These are phyloP conservation scores for Skeletonema marinoi DNA, from an alignment of 108 stramenopile genomes.

Conservation along the genomic window DNA sequence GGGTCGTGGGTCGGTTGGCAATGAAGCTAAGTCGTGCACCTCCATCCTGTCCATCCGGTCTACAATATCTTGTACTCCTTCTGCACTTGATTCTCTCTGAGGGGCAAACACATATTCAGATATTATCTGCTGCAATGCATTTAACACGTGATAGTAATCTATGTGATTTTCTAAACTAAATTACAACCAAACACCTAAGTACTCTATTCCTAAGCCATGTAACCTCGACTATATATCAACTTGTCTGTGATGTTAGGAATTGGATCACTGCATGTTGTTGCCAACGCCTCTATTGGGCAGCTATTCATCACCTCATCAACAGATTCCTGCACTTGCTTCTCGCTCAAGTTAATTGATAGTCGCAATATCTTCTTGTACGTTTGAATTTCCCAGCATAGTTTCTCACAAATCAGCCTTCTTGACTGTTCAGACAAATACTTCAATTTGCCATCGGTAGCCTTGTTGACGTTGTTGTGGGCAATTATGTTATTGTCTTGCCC, in stretches of 20 bases:
- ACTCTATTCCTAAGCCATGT: neutral
- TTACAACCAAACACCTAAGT: too few species aligned
- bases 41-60: too few species aligned
- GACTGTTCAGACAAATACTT: conserved; percentile 35
- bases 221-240: neutral
- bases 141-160: too few species aligned
- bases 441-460: neutral
- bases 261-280: conserved; percentile 10
- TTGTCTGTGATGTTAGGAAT: conserved; percentile 36
- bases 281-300: conserved; percentile 40
- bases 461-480: neutral
- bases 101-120: too few species aligned
- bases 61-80: too few species aligned
- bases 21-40: too few species aligned
- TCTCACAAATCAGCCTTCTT: conserved; percentile 34
- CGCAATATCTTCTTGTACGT: conserved; percentile 42
- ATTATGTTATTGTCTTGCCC: neutral
- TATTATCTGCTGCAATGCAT: too few species aligned
- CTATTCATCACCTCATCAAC: conserved; percentile 27
- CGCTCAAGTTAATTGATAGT: conserved; percentile 36
- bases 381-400: conserved; percentile 55
- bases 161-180: too few species aligned
- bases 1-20: too few species aligned
- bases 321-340: conserved; percentile 23
- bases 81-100: too few species aligned